phyloP scores from a whole-genome alignment of 2,329 filamentous ascomycete species.

The Aspergillus felis region DNA sequence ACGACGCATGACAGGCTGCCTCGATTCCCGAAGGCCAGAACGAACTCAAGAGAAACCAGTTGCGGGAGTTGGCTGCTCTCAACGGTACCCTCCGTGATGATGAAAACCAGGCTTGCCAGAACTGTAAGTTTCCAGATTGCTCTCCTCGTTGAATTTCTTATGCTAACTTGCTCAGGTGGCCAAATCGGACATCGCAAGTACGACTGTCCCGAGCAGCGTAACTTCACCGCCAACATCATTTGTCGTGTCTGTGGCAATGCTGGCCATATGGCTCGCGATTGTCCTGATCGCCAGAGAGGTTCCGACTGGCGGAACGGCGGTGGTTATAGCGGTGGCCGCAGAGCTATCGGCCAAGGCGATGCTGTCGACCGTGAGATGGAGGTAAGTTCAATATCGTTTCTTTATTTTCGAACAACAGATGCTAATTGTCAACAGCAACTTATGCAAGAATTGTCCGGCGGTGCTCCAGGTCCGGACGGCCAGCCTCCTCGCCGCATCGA shows the following conservation, averaged over 20 bases:
- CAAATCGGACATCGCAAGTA: constrained; percentile 99
- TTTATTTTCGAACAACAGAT: constrained; percentile 4
- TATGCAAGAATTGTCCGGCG: constrained; percentile 92
- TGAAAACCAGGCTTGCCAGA: constrained; percentile 98
- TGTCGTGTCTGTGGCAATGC: constrained; percentile 97
- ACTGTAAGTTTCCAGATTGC: constrained; percentile 55
- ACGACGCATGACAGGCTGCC: constrained; percentile 64
- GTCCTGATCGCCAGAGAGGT: constrained; percentile 88
- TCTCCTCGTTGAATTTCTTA: background rate
- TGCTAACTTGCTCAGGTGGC: constrained; percentile 53
- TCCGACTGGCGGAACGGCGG: constrained; percentile 84
- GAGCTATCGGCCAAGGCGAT: constrained; percentile 72
- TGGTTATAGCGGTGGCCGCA: constrained; percentile 47
- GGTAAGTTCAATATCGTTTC: constrained; percentile 51
- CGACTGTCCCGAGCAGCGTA: constrained; percentile 94
- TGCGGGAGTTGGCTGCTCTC: constrained; percentile 92
- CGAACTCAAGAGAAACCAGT: constrained; percentile 96
- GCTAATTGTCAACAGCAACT: constrained; percentile 66
- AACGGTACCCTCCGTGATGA: constrained; percentile 99
- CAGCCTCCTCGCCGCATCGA: constrained; percentile 76
- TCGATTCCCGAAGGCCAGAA: constrained; percentile 99
- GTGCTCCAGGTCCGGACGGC: constrained; percentile 54
- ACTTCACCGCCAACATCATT: constrained; percentile 99
- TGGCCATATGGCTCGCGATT: constrained; percentile 97
- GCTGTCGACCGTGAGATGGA: constrained; percentile 92